Evolutionary conservation across 108 stramenopile genomes (phyloP).

Genomic region (Chaetoceros tenuissimus): DNA sequence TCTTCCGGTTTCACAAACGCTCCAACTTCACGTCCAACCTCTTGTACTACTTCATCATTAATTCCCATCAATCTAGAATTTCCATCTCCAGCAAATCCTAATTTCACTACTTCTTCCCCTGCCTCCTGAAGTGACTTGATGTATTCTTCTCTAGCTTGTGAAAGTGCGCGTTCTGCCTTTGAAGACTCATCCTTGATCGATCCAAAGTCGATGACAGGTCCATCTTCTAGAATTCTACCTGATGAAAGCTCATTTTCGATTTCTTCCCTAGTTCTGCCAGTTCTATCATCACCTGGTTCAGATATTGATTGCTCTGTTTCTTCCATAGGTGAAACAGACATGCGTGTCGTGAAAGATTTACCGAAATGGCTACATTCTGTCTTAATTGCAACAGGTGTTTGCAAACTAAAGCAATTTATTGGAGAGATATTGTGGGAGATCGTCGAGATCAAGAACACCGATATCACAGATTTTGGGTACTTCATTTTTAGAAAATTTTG

Average conservation of each 20-base stretch:
- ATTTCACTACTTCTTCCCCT: not conserved
- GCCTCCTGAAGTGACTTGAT: conserved; percentile 7
- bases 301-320: conserved; percentile 3
- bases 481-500: too few species aligned
- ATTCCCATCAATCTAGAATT: conserved; percentile 54
- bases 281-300: conserved; percentile 6
- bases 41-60: conserved; percentile 75
- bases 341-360: not conserved
- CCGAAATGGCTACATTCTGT: too few species aligned
- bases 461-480: too few species aligned
- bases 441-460: too few species aligned
- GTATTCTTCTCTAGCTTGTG: conserved; percentile 42
- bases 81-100: not conserved
- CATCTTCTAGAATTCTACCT: conserved; percentile 62
- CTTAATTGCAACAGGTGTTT: too few species aligned
- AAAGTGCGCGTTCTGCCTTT: conserved; percentile 62
- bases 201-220: conserved; percentile 75
- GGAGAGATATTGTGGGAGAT: too few species aligned
- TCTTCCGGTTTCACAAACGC: conserved; percentile 39
- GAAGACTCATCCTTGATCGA: conserved; percentile 61
- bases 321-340: not conserved
- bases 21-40: conserved; percentile 77
- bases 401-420: too few species aligned
- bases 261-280: conserved; percentile 34
- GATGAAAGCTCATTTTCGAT: conserved; percentile 46